Base-by-base conservation (phyloP, 2,329 filamentous ascomycete species). In the Alternaria viburni region DNA sequence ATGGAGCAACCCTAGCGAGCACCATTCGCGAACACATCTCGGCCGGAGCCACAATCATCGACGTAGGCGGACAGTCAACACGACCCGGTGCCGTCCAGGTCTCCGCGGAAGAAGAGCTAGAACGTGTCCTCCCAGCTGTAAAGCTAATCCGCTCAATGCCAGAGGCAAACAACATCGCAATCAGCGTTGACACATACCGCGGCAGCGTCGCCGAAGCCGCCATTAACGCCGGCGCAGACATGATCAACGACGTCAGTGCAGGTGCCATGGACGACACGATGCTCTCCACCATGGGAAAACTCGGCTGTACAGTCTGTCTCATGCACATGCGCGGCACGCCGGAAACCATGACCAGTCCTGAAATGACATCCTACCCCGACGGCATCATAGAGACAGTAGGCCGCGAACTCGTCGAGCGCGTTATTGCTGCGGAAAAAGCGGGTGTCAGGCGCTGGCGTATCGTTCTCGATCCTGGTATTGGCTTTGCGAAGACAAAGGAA, bases 301-400 rank as follows among this genome's bases (percentile, higher is more conserved):
- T 96, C 0, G 90, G 92, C 36, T 93, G 90, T 72, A 93, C 93
- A 3, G 89, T 97, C 30, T 85, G 89, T 67, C 85, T 97, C 55
- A 97, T 96, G 93, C 94, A 97, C 82, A 97, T 96, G 92, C 92
- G 94, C 71, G 94, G 94, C 54, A 92, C 89, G 4, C 93, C 94
- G 0, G 86, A 87, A 54, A 97, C 91, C 3, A 97, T 97, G 94
- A 89, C 84, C 66, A 81, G 81, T 26, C 80, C 30, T 32, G 55
- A 59, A 11, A 54, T 92, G 6, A 78, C 79, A 6, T 66, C 70
- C 17, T 97, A 97, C 76, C 88, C 90, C 0, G 81, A 86, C 13
- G 91, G 90, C 3, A 80, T 97, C 23, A 82, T 95, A 19, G 77
- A 84, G 0, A 88, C 87, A 10, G 85, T 97, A 4, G 88, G 86